These are phyloP conservation scores for Yamadazyma jaroonii DNA, from an alignment of 1,139 yeast genomes.

Conservation along the genomic window DNA sequence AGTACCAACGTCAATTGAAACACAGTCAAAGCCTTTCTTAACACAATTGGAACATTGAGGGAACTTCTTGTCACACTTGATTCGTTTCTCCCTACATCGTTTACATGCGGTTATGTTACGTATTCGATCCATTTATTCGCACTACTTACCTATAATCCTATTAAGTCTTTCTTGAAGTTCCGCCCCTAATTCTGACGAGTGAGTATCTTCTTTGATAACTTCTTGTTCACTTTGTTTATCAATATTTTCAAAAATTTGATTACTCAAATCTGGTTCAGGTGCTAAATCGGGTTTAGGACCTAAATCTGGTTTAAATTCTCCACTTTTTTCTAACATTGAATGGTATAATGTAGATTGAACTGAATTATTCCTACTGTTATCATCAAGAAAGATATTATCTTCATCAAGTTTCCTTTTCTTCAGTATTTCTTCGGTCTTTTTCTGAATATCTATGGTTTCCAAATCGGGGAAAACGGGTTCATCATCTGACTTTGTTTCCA, in stretches of 20 bases:
- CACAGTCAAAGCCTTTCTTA: slow-evolving; percentile 66
- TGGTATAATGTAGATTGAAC: slow-evolving; percentile 31
- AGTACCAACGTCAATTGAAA: slow-evolving; percentile 81
- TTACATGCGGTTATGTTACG: slow-evolving; percentile 59
- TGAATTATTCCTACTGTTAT: slow-evolving; percentile 16
- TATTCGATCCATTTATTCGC: slow-evolving; percentile 3
- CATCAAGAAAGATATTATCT: slow-evolving; percentile 35
- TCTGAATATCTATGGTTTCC: slow-evolving; percentile 21
- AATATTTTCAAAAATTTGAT: too few species aligned
- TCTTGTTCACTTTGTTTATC: too few species aligned
- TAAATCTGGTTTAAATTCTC: slow-evolving; percentile 17
- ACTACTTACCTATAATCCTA: slow-evolving; percentile 14
- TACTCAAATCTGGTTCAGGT: too few species aligned
- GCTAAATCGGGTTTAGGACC: slow-evolving; percentile 23
- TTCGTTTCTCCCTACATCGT: slow-evolving; percentile 72
- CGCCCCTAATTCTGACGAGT: slow-evolving; percentile 32
- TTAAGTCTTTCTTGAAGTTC: slow-evolving; percentile 28
- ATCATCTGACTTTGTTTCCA: too few species aligned
- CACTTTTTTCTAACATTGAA: slow-evolving; percentile 16
- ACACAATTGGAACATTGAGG: slow-evolving; percentile 73
- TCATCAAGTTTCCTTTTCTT: slow-evolving; percentile 13
- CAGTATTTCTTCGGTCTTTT: slow-evolving; percentile 9
- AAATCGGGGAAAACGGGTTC: slow-evolving; percentile 23
- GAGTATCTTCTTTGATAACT: slow-evolving; percentile 9
- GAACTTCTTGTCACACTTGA: slow-evolving; percentile 76